Evolutionary conservation across 306 rosid species (phyloP).

Genomic region (Dryas alaskensis): DNA sequence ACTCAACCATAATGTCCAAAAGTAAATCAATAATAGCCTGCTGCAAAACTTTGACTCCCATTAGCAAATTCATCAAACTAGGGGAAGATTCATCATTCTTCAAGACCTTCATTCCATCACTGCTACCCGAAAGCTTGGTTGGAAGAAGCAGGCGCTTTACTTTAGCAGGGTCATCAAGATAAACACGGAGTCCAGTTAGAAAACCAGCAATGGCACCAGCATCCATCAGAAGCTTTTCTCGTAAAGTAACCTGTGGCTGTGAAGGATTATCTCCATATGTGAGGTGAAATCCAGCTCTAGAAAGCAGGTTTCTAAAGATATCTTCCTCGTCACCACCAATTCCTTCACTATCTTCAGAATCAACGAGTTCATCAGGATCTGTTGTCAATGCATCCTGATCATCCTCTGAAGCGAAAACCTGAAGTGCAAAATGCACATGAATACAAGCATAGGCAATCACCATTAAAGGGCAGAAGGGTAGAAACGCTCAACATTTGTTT

Average conservation of each 20-base stretch:
- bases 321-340: slow-evolving; percentile 98
- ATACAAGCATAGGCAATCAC: slow-evolving; percentile 28
- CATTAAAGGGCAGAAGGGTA: slow-evolving; percentile 25
- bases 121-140: slow-evolving; percentile 75
- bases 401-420: slow-evolving; percentile 96
- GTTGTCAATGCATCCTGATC: slow-evolving; percentile 98
- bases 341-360: slow-evolving; percentile 97
- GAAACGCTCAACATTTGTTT: neutral
- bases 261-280: slow-evolving; percentile 96
- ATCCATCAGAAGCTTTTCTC: slow-evolving; percentile 95
- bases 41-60: slow-evolving; percentile 98
- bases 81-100: slow-evolving; percentile 86
- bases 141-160: slow-evolving; percentile 98
- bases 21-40: slow-evolving; percentile 96
- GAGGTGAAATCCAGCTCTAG: slow-evolving; percentile 96
- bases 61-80: slow-evolving; percentile 94
- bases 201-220: slow-evolving; percentile 99
- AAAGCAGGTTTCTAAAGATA: slow-evolving; percentile 88
- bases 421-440: slow-evolving; percentile 22
- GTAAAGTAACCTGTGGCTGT: slow-evolving; percentile 90
- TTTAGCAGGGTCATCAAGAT: slow-evolving; percentile 98
- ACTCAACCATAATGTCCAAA: slow-evolving; percentile 97
- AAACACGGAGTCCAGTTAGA: slow-evolving; percentile 94
- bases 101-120: slow-evolving; percentile 74
- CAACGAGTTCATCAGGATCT: slow-evolving; percentile 92